Base-by-base conservation (phyloP, 2,329 filamentous ascomycete genomes). In the Beauveria medogensis region DNA sequence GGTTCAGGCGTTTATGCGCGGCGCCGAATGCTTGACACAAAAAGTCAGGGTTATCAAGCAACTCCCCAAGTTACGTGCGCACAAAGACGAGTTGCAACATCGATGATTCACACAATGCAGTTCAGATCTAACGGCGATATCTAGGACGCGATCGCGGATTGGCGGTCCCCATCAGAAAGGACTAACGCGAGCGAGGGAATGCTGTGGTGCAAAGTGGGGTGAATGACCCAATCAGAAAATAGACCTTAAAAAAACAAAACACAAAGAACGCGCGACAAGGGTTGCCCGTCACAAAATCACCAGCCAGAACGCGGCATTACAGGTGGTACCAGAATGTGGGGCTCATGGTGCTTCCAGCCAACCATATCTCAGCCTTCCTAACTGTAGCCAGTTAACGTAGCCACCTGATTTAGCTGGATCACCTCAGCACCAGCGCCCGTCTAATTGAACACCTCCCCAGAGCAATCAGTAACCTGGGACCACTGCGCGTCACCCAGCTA, bases 401-500 rank as follows among this genome's bases (percentile, higher is more conserved):
- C 48, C 60, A 55, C 60, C 41, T 62, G 48, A 59, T 48, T 62
- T 44, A 54, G 60, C 51, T 62, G 55, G 60, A 62, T 62, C 60
- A 62, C 60, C 53, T 54, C 30, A 26, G 55, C 48, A 30, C 24
- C 60, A 8, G 22, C 50, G 48, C 46, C 51, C 60, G 58, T 57
- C 60, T 57, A 44, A 41, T 48, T 54, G 48, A 51, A 30, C 54
- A 24, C 40, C 55, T 40, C 60, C 50, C 64, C 67, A 64, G 61
- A 65, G 68, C 71, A 83, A 85, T 85, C 82, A 85, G 82, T 82
- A 84, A 80, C 73, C 73, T 74, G 74, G 75, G 75, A 74, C 72
- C 71, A 72, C 72, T 72, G 66, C 67, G 73, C 74, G 79, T 78
- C 80, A 77, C 78, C 75, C 79, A 82, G 77, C 78, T 85, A 85